A percentile compares a stretch with the other conserved stretches of the same genome.
Evolutionary conservation across 768 basidiomycete species (phyloP).

Genomic region (Arthromyces matolae): DNA sequence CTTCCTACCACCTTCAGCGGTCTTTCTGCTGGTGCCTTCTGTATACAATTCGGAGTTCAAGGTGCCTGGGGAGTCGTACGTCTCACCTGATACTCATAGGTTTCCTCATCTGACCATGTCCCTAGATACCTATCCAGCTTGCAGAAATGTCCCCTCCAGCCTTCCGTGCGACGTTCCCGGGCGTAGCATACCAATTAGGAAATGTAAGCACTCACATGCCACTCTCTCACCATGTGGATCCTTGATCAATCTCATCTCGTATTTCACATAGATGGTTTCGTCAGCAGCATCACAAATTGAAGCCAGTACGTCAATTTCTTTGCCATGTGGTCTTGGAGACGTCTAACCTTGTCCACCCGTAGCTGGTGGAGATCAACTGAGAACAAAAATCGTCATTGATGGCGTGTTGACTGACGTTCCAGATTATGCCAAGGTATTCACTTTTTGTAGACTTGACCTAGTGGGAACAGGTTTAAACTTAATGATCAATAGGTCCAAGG

Average conservation of each 20-base stretch:
- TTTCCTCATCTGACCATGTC: slow-evolving; percentile 32
- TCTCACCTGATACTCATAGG: slow-evolving; percentile 33
- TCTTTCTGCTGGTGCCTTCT: too few relatives aligned
- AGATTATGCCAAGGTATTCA: slow-evolving; percentile 56
- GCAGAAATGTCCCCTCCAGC: slow-evolving; percentile 85
- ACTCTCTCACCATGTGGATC: slow-evolving; percentile 1
- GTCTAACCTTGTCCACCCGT: not conserved
- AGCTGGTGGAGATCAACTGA: slow-evolving; percentile 61
- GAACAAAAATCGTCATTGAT: slow-evolving; percentile 44
- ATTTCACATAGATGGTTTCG: slow-evolving; percentile 48
- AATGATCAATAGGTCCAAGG: slow-evolving; percentile 58
- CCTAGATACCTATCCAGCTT: slow-evolving; percentile 69
- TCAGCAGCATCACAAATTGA: slow-evolving; percentile 79
- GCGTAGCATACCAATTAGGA: slow-evolving; percentile 81
- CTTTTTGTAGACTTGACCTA: not conserved
- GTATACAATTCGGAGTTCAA: too few relatives aligned
- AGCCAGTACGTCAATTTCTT: slow-evolving; percentile 42
- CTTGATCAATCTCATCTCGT: not conserved
- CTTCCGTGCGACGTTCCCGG: slow-evolving; percentile 85
- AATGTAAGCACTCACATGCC: slow-evolving; percentile 41
- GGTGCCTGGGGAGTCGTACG: too few relatives aligned
- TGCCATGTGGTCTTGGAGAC: slow-evolving; percentile 15
- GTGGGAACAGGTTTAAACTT: not conserved
- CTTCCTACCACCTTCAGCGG: too few relatives aligned
- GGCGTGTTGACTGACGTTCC: slow-evolving; percentile 43